A percentile compares a stretch with the other conserved stretches of the same genome.
These are phyloP conservation scores for Exobasidium rhododendri DNA, from an alignment of 1,284 basidiomycete genomes.

Conservation along the genomic window DNA sequence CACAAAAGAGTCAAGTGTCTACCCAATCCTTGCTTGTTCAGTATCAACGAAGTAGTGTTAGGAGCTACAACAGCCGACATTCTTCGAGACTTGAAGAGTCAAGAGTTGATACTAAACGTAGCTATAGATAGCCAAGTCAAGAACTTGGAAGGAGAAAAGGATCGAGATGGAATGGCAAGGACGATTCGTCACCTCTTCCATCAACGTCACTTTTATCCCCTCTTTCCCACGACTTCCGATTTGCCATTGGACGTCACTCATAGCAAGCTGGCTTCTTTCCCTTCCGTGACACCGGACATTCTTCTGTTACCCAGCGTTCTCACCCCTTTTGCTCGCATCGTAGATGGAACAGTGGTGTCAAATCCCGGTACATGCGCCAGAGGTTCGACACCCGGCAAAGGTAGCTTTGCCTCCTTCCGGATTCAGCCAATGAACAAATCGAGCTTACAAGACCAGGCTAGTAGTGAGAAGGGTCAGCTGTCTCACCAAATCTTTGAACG, in stretches of 20 bases:
- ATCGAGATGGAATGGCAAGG: slow-evolving; percentile 71
- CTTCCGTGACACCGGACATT: slow-evolving; percentile 67
- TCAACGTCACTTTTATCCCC: slow-evolving; percentile 90
- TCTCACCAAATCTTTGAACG: slow-evolving; percentile 16
- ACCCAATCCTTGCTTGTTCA: slow-evolving; percentile 82
- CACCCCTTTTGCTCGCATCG: slow-evolving; percentile 76
- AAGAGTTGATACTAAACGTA: slow-evolving; percentile 69
- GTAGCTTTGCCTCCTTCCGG: slow-evolving; percentile 12
- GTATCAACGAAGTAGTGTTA: slow-evolving; percentile 78
- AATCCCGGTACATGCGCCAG: slow-evolving; percentile 61
- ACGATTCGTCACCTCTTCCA: slow-evolving; percentile 75
- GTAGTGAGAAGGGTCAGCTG: slow-evolving; percentile 3
- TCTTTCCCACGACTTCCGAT: slow-evolving; percentile 72
- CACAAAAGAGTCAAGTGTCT: slow-evolving; percentile 69
- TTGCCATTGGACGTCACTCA: slow-evolving; percentile 43
- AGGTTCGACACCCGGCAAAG: background rate
- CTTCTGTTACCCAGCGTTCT: slow-evolving; percentile 75
- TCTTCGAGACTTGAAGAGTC: slow-evolving; percentile 79
- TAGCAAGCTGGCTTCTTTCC: slow-evolving; percentile 32
- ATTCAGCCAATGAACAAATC: slow-evolving; percentile 9
- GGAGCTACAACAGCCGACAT: slow-evolving; percentile 77
- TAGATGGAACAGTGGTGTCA: slow-evolving; percentile 66
- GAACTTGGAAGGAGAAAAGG: background rate
- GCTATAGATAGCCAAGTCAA: slow-evolving; percentile 34
- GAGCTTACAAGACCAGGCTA: slow-evolving; percentile 8